Evolutionary conservation across 2,329 filamentous ascomycete species (phyloP).

Genomic region (Colletotrichum gigasporum): DNA sequence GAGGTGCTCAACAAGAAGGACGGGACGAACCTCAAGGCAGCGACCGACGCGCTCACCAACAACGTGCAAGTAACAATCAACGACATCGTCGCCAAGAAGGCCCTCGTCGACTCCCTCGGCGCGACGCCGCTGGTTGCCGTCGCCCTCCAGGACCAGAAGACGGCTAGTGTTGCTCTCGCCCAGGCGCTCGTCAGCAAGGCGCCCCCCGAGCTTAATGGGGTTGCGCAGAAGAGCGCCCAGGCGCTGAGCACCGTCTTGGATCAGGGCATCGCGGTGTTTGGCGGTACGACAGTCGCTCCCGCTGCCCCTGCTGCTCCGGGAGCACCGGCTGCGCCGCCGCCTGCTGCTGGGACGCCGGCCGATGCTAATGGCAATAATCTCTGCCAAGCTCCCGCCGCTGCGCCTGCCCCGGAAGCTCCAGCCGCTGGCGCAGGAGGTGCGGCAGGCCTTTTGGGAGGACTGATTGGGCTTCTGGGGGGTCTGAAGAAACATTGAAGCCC

Average conservation of each 20-base stretch:
- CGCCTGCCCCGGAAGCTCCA: background rate
- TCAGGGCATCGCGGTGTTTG: conserved; percentile 14
- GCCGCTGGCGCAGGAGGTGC: background rate
- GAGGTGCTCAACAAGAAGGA: background rate
- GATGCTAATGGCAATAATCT: no score
- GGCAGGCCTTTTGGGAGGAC: background rate
- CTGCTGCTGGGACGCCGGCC: background rate
- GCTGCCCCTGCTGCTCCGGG: background rate
- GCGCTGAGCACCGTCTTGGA: conserved; percentile 21
- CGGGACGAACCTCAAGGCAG: conserved; percentile 16
- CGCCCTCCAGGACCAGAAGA: conserved; percentile 27
- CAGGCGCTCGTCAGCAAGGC: conserved; percentile 25
- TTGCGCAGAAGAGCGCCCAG: conserved; percentile 13
- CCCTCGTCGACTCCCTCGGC: conserved; percentile 17
- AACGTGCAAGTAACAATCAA: conserved; percentile 29
- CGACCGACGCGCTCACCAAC: conserved; percentile 26
- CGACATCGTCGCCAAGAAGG: conserved; percentile 22
- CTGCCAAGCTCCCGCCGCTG: background rate
- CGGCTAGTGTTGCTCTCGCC: conserved; percentile 15
- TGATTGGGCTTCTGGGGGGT: background rate
- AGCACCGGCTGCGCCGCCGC: background rate
- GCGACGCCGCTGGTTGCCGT: conserved; percentile 27
- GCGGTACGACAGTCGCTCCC: background rate
- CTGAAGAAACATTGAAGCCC: background rate
- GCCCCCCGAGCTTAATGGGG: conserved; percentile 5